These are phyloP conservation scores for Ilex aquifolium DNA, from an alignment of 257 asterid species.

Conservation along the genomic window DNA sequence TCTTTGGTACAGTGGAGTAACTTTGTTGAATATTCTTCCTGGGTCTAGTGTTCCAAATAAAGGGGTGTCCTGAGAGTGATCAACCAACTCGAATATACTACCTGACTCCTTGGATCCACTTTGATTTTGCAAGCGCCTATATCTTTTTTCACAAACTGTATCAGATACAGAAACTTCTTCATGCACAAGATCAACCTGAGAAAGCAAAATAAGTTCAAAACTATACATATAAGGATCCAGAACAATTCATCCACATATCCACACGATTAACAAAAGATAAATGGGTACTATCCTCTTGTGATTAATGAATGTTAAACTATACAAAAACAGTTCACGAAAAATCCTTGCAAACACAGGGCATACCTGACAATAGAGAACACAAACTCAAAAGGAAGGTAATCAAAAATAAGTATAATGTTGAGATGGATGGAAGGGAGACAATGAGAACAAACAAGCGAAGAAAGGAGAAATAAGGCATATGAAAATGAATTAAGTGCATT, in stretches of 20 bases:
- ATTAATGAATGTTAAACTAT: not conserved
- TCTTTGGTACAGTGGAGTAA: slow-evolving; percentile 78
- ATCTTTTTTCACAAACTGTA: slow-evolving; percentile 35
- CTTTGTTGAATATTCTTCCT: slow-evolving; percentile 34
- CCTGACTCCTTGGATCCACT: slow-evolving; percentile 30
- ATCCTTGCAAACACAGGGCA: not conserved
- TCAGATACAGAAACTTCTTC: slow-evolving; percentile 40
- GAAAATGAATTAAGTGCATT: slow-evolving; percentile 34
- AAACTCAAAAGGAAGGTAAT: too few species aligned
- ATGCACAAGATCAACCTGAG: slow-evolving; percentile 44
- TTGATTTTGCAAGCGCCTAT: slow-evolving; percentile 29
- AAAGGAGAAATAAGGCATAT: slow-evolving; percentile 6
- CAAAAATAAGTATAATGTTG: too few species aligned
- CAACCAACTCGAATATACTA: slow-evolving; percentile 37
- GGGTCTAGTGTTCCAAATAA: slow-evolving; percentile 35
- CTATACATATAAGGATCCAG: slow-evolving; percentile 9
- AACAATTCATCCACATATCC: slow-evolving; percentile 2
- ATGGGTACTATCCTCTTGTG: too few species aligned
- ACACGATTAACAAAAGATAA: not conserved
- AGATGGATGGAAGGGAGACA: too few species aligned
- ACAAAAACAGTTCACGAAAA: not conserved
- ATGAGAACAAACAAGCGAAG: slow-evolving; percentile 30
- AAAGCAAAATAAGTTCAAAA: slow-evolving; percentile 13
- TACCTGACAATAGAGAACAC: not conserved
- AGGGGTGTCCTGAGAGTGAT: slow-evolving; percentile 45